Base-by-base conservation (phyloP, 2,329 filamentous ascomycete species). In the Zarea fungicola region DNA sequence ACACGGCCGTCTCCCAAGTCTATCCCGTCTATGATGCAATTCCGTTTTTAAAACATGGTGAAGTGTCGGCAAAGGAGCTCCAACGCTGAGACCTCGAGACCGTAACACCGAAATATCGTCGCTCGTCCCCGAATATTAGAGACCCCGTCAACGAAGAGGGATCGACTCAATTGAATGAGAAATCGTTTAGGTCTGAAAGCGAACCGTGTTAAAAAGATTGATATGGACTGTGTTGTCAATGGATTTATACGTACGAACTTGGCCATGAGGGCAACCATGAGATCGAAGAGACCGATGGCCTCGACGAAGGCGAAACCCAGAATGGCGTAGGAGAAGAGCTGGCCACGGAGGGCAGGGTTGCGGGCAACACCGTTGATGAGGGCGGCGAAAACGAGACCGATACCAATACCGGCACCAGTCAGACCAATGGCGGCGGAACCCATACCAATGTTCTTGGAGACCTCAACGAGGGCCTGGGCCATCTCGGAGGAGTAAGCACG, bases 321-420 rank as follows among this genome's bases (percentile, higher is more conserved):
- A 87, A 93, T 92, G 82, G 88, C 88, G 78, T 93, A 92, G 63
- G 50, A 88, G 87, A 93, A 95, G 69, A 95, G 88, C 83, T 95
- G 89, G 72, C 88, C 89, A 78, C 88, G 86, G 78, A 95, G 87
- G 69, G 86, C 87, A 68, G 89, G 89, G 87, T 95, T 95, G 79
- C 89, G 88, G 79, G 89, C 87, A 72, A 93, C 88, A 77, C 84
- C 84, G 75, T 87, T 84, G 69, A 95, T 81, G 71, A 95, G 87
- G 67, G 87, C 84, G 70, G 86, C 88, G 83, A 95, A 95, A 70
- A 95, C 89, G 70, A 92, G 84, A 81, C 89, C 89, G 76, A 93
- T 95, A 88, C 89, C 89, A 74, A 93, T 89, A 89, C 88, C 87
- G 69, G 87, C 86, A 85, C 86, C 86, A 70, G 86, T 88, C 67